Base-by-base conservation (phyloP, 1,284 basidiomycete species). In the Cutaneotrichosporon curvatum region DNA sequence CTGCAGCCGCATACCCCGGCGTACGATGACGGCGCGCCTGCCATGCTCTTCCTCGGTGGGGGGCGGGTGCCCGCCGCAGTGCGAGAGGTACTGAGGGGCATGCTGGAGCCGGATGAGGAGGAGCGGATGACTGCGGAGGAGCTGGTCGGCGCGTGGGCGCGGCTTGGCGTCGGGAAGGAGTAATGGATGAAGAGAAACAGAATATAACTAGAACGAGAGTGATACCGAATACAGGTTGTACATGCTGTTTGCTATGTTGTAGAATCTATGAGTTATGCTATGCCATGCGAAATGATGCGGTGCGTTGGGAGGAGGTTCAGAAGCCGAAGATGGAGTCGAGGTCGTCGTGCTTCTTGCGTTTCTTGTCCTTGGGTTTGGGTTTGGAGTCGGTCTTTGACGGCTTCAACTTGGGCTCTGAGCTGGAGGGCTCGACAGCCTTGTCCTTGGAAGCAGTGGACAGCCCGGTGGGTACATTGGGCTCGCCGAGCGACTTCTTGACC, bases 11-110 rank as follows among this genome's bases (percentile, higher is more conserved):
- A 15, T 30, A 11, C 20, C 23, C 30, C 44, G 22, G 12, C 16
- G 19, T 67, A 67, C 47, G 34, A 46, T 0, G 65, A 70, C 51
- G 66, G 65, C 7, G 54, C 58, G 37, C 65, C 53, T 18, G 50
- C 53, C 23, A 55, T 55, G 53, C 42, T 37, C 47, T 55, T 55
- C 48, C 50, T 55, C 31, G 50, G 39, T 18, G 37, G 40, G 2
- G 47, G 39, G 31, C 30, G 55, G 19, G 59, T 67, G 1, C 41
- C 47, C 5, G 61, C 63, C 35, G 48, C 41, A 22, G 47, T 63
- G 25, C 53, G 63, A 18, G 50, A 58, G 4, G 50, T 67, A 22
- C 18, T 71, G 7, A 59, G 51, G 23, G 45, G 41, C 14, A 72
- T 71, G 68, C 45, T 71, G 21, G 53, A 58, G 32, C 55, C 60